phyloP scores from a whole-genome alignment of 2,329 filamentous ascomycete species.

The Xylaria sp. region DNA sequence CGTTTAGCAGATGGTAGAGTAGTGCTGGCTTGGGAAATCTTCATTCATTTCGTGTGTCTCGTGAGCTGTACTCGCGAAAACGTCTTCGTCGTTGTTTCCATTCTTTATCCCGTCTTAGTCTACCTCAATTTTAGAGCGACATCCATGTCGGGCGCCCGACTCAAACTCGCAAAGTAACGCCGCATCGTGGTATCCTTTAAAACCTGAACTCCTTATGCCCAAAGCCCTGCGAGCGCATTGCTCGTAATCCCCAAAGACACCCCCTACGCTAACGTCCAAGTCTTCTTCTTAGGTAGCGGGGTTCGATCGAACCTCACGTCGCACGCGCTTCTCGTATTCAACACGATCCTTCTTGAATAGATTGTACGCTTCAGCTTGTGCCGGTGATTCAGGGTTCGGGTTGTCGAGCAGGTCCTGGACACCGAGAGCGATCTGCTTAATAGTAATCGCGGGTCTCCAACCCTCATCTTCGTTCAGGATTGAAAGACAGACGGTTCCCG shows the following conservation, averaged over 20 bases:
- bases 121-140: conserved; percentile 18
- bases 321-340: conserved; percentile 90
- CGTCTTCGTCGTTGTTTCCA: conserved; percentile 5
- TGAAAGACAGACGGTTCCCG: conserved; percentile 94
- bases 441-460: conserved; percentile 98
- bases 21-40: neutral
- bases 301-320: conserved; percentile 88
- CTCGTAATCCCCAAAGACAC: conserved; percentile 22
- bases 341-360: conserved; percentile 89
- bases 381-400: conserved; percentile 95
- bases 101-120: conserved; percentile 22
- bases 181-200: conserved; percentile 37
- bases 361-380: conserved; percentile 97
- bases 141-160: conserved; percentile 10
- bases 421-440: conserved; percentile 95
- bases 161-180: conserved; percentile 38
- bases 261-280: neutral
- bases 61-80: conserved; percentile 9
- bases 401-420: conserved; percentile 97
- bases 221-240: conserved; percentile 20
- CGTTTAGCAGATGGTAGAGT: conserved; percentile 5
- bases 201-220: conserved; percentile 40
- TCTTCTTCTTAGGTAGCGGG: conserved; percentile 63
- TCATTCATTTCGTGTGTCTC: conserved; percentile 16
- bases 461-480: conserved; percentile 98